Evolutionary conservation across 306 rosid genomes (phyloP).

Genomic region (Carpinus viminea): DNA sequence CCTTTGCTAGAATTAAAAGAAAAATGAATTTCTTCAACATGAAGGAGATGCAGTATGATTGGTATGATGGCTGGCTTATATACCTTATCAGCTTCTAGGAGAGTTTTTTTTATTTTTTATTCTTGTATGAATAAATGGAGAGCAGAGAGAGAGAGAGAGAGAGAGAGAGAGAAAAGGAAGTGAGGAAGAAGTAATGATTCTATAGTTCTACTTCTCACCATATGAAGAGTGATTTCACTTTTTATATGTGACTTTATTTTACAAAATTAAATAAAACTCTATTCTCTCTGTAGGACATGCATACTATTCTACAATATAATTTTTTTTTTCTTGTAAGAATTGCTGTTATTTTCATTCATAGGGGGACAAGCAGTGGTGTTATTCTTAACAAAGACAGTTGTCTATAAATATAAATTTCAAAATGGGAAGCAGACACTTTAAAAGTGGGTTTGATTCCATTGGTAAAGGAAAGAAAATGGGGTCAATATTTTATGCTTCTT

Average conservation of each 20-base stretch:
- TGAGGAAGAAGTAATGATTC: conserved; percentile 44
- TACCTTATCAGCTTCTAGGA: conserved; percentile 52
- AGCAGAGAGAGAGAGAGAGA: conserved; percentile 17
- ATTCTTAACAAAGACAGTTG: conserved; percentile 62
- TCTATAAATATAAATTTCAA: conserved; percentile 45
- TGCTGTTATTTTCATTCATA: conserved; percentile 6
- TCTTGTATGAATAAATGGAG: conserved; percentile 30
- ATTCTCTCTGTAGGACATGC: not conserved
- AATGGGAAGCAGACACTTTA: conserved; percentile 32
- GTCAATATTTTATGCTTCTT: conserved; percentile 33
- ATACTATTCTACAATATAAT: not conserved
- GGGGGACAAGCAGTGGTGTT: conserved; percentile 59
- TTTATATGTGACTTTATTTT: conserved; percentile 6
- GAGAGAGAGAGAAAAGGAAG: conserved; percentile 9
- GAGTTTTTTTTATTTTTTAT: conserved; percentile 1
- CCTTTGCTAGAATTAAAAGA: conserved; percentile 28
- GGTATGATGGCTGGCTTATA: conserved; percentile 43
- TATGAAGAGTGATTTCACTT: conserved; percentile 32
- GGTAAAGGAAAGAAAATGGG: conserved; percentile 35
- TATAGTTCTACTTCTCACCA: conserved; percentile 37
- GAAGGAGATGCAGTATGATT: conserved; percentile 40
- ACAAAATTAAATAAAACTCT: conserved; percentile 10
- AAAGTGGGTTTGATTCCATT: conserved; percentile 36
- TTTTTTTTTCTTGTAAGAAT: too few species aligned
- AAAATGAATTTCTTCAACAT: conserved; percentile 32